Evolutionary conservation across 2,329 filamentous ascomycete genomes (phyloP).

Genomic region (Gaeumannomyces sp.): DNA sequence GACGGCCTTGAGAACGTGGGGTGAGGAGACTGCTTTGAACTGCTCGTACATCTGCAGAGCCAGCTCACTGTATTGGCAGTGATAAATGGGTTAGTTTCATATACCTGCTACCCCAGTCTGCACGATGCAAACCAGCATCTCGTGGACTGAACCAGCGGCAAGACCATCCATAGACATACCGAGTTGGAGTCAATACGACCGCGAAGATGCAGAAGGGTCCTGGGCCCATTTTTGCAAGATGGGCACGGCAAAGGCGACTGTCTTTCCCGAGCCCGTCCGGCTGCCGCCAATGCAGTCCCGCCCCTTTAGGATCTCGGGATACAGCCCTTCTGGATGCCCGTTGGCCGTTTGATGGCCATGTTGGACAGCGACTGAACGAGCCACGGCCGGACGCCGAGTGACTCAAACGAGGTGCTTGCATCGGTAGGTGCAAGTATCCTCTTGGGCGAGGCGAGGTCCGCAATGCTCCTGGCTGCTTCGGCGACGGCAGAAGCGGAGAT

Average conservation of each 20-base stretch:
- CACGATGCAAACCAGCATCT: background rate
- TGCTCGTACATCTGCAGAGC: constrained; percentile 96
- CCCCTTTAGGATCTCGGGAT: constrained; percentile 87
- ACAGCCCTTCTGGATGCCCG: constrained; percentile 84
- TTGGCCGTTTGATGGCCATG: constrained; percentile 80
- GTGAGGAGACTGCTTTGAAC: constrained; percentile 84
- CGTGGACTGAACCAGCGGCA: background rate
- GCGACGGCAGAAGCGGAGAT: constrained; percentile 6
- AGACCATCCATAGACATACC: constrained; percentile 34
- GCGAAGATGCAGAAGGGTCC: constrained; percentile 87
- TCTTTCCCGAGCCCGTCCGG: constrained; percentile 94
- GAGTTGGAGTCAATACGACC: constrained; percentile 81
- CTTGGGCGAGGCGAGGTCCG: constrained; percentile 9
- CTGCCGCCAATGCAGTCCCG: constrained; percentile 93
- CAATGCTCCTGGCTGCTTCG: background rate
- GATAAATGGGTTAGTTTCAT: background rate
- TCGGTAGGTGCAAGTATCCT: constrained; percentile 46
- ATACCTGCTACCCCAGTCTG: background rate
- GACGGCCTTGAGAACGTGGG: constrained; percentile 78
- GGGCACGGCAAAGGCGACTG: constrained; percentile 88
- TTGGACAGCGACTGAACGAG: constrained; percentile 71
- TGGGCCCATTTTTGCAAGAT: constrained; percentile 91
- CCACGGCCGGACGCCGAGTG: constrained; percentile 75
- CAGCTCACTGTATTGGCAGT: constrained; percentile 55
- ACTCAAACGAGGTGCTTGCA: constrained; percentile 60